Evolutionary conservation across 139 green algal genomes (phyloP), one percentile per base, ranked within the genome.

Genomic region (Tetraselmis striata): DNA sequence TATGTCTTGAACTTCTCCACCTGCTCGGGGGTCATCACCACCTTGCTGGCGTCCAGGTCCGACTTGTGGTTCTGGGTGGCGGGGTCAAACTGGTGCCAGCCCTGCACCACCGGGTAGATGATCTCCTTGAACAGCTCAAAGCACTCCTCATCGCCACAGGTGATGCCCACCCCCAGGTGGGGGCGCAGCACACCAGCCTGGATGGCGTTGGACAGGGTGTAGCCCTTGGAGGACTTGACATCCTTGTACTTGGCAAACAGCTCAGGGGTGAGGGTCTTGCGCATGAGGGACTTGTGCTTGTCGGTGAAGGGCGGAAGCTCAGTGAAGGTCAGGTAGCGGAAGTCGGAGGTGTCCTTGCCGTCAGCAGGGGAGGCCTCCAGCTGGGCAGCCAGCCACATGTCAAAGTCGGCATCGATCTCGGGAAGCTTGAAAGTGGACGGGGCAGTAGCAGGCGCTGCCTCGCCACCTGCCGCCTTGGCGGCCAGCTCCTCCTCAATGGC

Each of bases 281-380:
- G 78, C 78, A 81, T 81, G 11, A 81, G 78, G 11, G 78, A 81
- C 31, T 81, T 81, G 78, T 81, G 78, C 78, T 77, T 75, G 78
- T 81, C 78, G 11, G 78, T 81, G 32, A 81, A 81, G 32, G 78
- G 78, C 2, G 78, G 78, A n/a, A 81, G 31, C 78, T 81, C 78
- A 28, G 29, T 81, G 31, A 81, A 81, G 78, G 24, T 81, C 2
- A 81, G 2, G 78, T 81, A 81, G 5, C 31, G 29, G 78, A 81
- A 81, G 25, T 81, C 78, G 31, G n/a, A 5, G 2, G 78, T 81
- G 78, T 81, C 78, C n/a, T 81, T 81, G 78, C 29, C 29, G 30
- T 81, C 78, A 1, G 78, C 78, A 30, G 78, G 78, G 28, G 78
- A 81, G 78, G 78, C 78, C 25, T 32, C 78, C 30, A 81, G 78